Base-by-base conservation (phyloP, 495 filamentous ascomycete genomes). In the Barbatosphaeria neglecta region DNA sequence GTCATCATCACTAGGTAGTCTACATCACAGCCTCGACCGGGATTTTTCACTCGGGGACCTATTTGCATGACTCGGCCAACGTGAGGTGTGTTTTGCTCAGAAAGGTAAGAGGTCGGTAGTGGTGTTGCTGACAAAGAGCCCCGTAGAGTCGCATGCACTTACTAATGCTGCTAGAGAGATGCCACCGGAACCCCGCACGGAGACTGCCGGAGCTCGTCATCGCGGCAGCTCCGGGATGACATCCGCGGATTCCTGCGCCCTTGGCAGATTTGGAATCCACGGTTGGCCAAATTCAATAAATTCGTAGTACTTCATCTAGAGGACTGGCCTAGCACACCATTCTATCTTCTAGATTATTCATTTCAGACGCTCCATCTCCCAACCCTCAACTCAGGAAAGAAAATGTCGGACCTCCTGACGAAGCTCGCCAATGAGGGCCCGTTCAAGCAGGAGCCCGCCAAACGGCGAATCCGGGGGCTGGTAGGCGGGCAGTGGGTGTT, bases 401-500 rank as follows among this genome's bases (percentile, higher is more conserved):
- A 40, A 20, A 40, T 48, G 17, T 1, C 27, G 2, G 45, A 50
- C 6, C 53, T 62, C 1, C 52, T 45, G 16, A 40, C 41, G 20
- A 62, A 48, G 11, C 50, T 62, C 13, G 47, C 33, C 23, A 45
- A 45, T 11, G 38, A 49, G 1, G 59, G 59, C 6, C 59, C 59
- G 8, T 43, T 51, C 41, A 55, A 62, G 47, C 49, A 54, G 9
- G 59, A 59, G 37, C 39, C 40, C 13, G 53, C 59, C 0, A 54
- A 50, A 1, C 57, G 59, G 16, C 54, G 59, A 0, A 47, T 62
- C 40, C 38, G 59, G 13, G 59, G 42, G 15, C 35, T 55, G 0
- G 27, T 60, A 6, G 50, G 44, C 18, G 52, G 51, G 2, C n/a
- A 47, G n/a, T 62, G 45, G 31, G 22, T 60, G 20, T 63, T 63